Evolutionary conservation across 208 protist genomes (phyloP), one percentile per base, ranked within the genome.

Genomic region (Leishmania mexicana): DNA sequence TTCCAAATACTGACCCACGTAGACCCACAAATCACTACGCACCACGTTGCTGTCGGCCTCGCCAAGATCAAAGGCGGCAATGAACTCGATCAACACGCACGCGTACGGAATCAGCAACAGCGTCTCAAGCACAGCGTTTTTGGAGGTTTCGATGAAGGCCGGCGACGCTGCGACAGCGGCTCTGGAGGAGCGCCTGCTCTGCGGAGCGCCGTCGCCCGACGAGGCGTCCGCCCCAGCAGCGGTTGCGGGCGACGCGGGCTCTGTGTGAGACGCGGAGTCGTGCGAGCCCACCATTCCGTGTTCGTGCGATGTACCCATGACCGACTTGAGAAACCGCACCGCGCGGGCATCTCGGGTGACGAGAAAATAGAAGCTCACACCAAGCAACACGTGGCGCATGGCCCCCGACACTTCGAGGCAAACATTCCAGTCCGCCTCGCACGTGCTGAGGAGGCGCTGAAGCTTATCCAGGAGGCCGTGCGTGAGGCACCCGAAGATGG

Each of bases 41-140:
- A 86, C 72, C 10, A 79, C 78, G 42, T 64, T 40, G 42, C 0
- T 54, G 75, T 86, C 83, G 54, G 42, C 45, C 42, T 75, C 78
- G 45, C 83, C 78, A 8, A 83, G 72, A 70, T 84, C 65, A 38
- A 85, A 88, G 7, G 77, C n/a, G 45, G 87, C 89, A 40, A 93
- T 81, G 72, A 94, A 93, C 81, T 94, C 90, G 1, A 96, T 64
- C 77, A 96, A 77, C n/a, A 92, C 83, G 38, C 80, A 93, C 15
- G 81, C 65, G 72, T 94, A 96, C 53, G 93, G 90, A 24, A 87
- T 78, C 24, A 93, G 67, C 31, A 96, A 80, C 72, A 90, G 82
- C 45, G 67, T 45, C 67, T 84, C 77, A 8, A 67, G 40, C 72
- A 75, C 84, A 3, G 54, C 57, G 54, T 54, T 38, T 35, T 47